Base-by-base conservation (phyloP, 306 rosid genomes). In the Gynostemma pentaphyllum region DNA sequence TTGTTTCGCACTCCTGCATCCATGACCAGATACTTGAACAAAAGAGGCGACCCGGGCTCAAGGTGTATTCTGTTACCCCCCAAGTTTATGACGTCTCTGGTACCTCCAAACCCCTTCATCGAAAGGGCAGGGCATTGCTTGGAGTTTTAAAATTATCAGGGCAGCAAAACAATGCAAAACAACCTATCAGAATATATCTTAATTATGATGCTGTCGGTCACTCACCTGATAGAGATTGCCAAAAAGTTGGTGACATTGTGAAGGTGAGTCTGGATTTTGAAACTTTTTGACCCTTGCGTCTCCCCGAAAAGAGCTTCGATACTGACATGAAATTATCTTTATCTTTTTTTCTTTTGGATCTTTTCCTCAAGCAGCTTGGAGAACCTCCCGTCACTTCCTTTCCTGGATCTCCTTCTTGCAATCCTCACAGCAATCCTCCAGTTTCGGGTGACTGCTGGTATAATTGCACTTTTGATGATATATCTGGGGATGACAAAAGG, bases 131-230 rank as follows among this genome's bases (percentile, higher is more conserved):
- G 77, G 70, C 89, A 69, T 80, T 91, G 74, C 96, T 91, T 74
- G 88, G 83, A 30, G 55, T 75, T 54, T 70, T 85, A 4, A 53
- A 79, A 70, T 44, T 67, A n/a, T 55, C 75, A 12, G 76, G 45
- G 48, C 63, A 67, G 61, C 80, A 75, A 69, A 84, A 78, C 68
- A 86, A 83, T 75, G 85, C 60, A 13, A 91, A 86, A 68, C 72
- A 76, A 62, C 95, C 98, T 21, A 91, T 91, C 56, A 85, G 98
- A 76, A 91, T 91, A 68, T 91, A 83, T 85, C 80, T 91, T 59
- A 91, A 91, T 80, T 91, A 91, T 71, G 98, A 88, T 74, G 98
- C 96, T 18, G 98, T 91, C 62, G 98, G 98, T 72, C 98, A 91
- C 74, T 91, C 96, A 1, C 76, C 87, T 12, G 98, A 91, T 46